These are phyloP conservation scores for Theileria annulata DNA, from an alignment of 169 alveolate genomes.

Conservation along the genomic window DNA sequence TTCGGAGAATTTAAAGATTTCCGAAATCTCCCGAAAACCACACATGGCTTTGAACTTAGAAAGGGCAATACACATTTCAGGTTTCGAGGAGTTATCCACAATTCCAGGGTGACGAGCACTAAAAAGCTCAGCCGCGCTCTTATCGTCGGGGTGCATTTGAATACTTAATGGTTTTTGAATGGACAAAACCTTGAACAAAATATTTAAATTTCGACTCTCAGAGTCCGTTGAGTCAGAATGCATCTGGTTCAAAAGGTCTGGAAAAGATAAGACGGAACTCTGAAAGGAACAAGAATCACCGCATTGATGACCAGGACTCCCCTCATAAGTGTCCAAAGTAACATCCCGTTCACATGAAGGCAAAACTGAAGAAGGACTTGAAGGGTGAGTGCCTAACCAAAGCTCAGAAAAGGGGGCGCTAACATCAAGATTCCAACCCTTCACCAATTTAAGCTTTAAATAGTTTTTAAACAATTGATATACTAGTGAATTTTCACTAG, in stretches of 20 bases:
- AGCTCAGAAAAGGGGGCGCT: conserved; percentile 66
- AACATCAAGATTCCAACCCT: background rate
- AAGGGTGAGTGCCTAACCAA: conserved; percentile 75
- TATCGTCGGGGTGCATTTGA: conserved; percentile 75
- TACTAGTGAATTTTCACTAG: conserved; percentile 41
- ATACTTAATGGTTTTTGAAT: conserved; percentile 73
- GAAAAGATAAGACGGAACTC: background rate
- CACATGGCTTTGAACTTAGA: conserved; percentile 37
- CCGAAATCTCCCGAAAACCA: conserved; percentile 29
- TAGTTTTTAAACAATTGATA: conserved; percentile 21
- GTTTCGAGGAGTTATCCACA: conserved; percentile 49
- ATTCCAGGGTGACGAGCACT: conserved; percentile 33
- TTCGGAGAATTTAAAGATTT: conserved; percentile 20
- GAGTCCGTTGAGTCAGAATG: background rate
- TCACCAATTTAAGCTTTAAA: background rate
- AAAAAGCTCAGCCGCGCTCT: conserved; percentile 30
- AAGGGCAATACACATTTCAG: conserved; percentile 65
- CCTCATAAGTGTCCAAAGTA: background rate
- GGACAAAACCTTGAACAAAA: conserved; percentile 70
- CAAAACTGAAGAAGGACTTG: conserved; percentile 65
- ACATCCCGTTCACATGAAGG: conserved; percentile 24
- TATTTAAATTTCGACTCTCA: background rate
- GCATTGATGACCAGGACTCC: background rate
- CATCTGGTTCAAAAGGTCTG: background rate
- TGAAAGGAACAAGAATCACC: background rate